Evolutionary conservation across 345 rosid genomes (phyloP), one percentile per base, ranked within the genome.

Genomic region (Rhizophora apiculata): DNA sequence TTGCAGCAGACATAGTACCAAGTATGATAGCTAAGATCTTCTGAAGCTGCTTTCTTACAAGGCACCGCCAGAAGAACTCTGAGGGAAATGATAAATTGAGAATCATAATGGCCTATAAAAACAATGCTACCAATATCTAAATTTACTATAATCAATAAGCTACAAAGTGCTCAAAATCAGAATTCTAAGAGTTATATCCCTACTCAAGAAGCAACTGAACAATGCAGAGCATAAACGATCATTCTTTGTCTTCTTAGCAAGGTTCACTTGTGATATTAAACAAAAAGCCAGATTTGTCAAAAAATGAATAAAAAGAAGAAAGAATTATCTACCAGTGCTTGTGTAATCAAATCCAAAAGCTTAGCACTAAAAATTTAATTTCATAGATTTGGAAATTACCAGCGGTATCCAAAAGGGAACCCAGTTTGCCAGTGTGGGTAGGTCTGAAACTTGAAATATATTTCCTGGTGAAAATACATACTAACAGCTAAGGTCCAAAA

Each of bases 31-130:
- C 99, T 72, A 87, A 85, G 64, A 81, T 70, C 86, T 85, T 85
- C 79, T 82, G 72, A 67, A 86, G 72, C 78, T 89, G 90, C 72
- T 89, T 89, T 68, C 79, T 78, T 66, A 90, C 36, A 57, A 89
- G 73, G 85, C 98, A 96, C 65, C 89, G 87, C 98, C 98, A 96
- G 68, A 90, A 43, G 87, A 89, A 89, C 79, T 89, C 98, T 96
- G 95, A 76, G 81, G 62, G 13, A 26, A 6, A 48, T 20, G 15
- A 73, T 56, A 11, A 56, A 43, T 9, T 39, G 46, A 39, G 0
- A 9, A 43, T 43, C 18, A 43, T 43, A 43, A 13, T 2, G 18
- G 49, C 15, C 49, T 43, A 43, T 43, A 13, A 43, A 11, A 43
- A 43, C 18, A 13, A 43, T 43, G 49, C 49, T 15, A 43, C 18